Percentiles rank a stretch among this genome's conserved stretches.
These are phyloP conservation scores for Populus ilicifolia DNA, from an alignment of 345 rosid species.

Conservation along the genomic window DNA sequence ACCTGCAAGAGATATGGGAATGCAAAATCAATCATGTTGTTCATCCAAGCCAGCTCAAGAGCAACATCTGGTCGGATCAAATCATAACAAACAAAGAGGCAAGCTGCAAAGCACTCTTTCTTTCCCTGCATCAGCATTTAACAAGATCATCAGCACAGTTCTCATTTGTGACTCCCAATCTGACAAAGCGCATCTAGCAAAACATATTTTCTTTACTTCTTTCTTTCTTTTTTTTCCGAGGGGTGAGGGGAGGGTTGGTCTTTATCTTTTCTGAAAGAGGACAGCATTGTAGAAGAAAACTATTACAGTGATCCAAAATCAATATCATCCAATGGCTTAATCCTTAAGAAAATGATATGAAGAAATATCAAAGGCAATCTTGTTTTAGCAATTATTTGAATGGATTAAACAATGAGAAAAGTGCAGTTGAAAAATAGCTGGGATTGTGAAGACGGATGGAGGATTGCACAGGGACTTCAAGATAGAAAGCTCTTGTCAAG, in stretches of 20 bases:
- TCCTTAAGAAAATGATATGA: too few relatives aligned
- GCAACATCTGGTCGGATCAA: constrained; percentile 73
- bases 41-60: constrained; percentile 85
- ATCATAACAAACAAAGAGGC: constrained; percentile 90
- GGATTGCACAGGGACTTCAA: neutral
- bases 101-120: constrained; percentile 85
- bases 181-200: neutral
- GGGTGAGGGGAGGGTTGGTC: too few relatives aligned
- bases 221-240: too few relatives aligned
- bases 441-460: neutral
- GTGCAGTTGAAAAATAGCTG: neutral
- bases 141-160: neutral
- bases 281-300: neutral
- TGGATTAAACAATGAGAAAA: neutral
- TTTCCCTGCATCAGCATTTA: constrained; percentile 43
- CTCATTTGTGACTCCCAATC: neutral
- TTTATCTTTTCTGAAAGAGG: neutral
- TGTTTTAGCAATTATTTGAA: neutral
- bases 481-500: neutral
- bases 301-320: neutral
- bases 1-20: constrained; percentile 56
- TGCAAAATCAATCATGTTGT: constrained; percentile 83
- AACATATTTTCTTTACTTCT: neutral
- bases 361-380: neutral
- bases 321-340: neutral